A percentile compares a stretch with the other conserved stretches of the same genome.
Evolutionary conservation across 23 red algal genomes (phyloP).

Genomic region (Gracilaria domingensis): DNA sequence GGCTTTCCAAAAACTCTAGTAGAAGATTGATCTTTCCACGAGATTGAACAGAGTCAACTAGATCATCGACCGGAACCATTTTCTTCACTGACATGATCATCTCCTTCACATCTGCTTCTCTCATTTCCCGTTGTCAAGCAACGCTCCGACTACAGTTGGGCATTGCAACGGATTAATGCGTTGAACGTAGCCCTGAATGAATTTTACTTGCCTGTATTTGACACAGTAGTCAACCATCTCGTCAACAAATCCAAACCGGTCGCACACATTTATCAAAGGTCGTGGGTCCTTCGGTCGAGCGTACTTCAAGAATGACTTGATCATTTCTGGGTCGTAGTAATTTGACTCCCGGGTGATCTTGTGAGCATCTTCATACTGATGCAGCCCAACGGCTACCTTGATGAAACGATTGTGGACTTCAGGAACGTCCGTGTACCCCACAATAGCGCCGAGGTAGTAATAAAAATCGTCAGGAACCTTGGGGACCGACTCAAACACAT

Average conservation of each 20-base stretch:
- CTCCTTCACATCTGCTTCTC: conserved; percentile 74
- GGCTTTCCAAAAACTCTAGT: conserved; percentile 86
- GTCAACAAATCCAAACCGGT: conserved; percentile 88
- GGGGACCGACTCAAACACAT: conserved; percentile 86
- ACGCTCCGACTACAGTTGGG: conserved; percentile 92
- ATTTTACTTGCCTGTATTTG: conserved; percentile 85
- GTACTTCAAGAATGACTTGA: conserved; percentile 89
- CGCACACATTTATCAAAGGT: conserved; percentile 98
- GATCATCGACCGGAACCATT: conserved; percentile 87
- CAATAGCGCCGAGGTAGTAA: conserved; percentile 88
- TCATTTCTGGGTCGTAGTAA: conserved; percentile 88
- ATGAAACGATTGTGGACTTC: conserved; percentile 93
- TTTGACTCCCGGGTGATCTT: conserved; percentile 91
- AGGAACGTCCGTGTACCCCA: conserved; percentile 76
- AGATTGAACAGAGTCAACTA: conserved; percentile 77
- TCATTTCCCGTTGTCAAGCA: conserved; percentile 82
- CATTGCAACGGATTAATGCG: conserved; percentile 89
- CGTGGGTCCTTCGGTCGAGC: conserved; percentile 89
- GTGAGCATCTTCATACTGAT: conserved; percentile 89
- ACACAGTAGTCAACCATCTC: conserved; percentile 96
- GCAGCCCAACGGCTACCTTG: conserved; percentile 73
- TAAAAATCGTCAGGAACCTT: conserved; percentile 86
- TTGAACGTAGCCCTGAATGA: conserved; percentile 94
- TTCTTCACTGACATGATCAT: conserved; percentile 96
- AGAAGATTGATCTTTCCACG: conserved; percentile 84